Conservation (phyloP, 805 yeast species). For the Suhomyces faveliae region DNA sequence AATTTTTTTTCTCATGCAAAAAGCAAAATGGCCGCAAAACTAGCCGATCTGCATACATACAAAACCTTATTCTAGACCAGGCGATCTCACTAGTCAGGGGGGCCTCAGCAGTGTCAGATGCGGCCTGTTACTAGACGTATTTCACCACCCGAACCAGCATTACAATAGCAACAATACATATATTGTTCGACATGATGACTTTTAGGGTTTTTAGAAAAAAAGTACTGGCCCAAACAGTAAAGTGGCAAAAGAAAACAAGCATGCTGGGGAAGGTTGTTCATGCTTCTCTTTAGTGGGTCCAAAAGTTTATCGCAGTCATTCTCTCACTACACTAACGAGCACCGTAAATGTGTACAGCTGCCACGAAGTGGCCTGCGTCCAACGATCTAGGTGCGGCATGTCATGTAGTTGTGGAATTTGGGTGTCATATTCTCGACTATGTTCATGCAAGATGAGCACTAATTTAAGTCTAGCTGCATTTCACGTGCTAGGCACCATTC, state of each 20-base stretch:
- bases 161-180: background rate
- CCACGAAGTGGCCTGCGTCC: too few relatives aligned
- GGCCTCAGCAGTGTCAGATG: background rate
- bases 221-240: background rate
- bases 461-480: background rate
- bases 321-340: background rate
- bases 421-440: background rate
- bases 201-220: background rate
- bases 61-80: background rate
- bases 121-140: background rate
- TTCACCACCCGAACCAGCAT: background rate
- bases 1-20: background rate
- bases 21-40: background rate
- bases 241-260: background rate
- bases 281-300: background rate
- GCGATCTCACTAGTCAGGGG: slow-evolving; percentile 1
- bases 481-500: background rate
- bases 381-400: background rate
- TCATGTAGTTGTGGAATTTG: background rate
- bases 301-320: background rate
- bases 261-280: background rate
- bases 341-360: too few relatives aligned
- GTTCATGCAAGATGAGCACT: background rate
- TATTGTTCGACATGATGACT: background rate
- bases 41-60: background rate